Conservation (phyloP, 2,329 filamentous ascomycete genomes). For the Macrophomina tecta region DNA sequence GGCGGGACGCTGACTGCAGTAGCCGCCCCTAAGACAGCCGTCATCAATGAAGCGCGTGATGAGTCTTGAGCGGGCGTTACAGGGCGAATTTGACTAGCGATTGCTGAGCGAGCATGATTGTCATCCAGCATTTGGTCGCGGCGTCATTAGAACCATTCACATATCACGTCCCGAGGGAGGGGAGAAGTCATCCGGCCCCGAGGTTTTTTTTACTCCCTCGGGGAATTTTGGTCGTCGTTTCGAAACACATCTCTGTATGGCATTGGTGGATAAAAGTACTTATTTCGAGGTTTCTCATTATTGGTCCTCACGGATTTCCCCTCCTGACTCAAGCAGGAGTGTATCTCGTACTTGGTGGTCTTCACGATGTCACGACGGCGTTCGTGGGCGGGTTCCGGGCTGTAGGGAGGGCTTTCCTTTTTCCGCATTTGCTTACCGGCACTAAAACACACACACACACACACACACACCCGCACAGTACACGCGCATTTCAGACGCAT, state of each 20-base stretch:
- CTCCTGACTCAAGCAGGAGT: slow-evolving; percentile 7
- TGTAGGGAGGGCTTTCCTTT: slow-evolving; percentile 14
- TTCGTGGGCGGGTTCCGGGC: slow-evolving; percentile 21
- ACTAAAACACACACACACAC: not conserved
- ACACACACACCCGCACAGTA: not conserved
- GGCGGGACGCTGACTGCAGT: slow-evolving; percentile 34
- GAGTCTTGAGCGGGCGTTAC: slow-evolving; percentile 40
- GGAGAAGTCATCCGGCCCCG: not conserved
- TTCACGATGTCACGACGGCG: slow-evolving; percentile 28
- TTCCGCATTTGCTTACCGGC: slow-evolving; percentile 11
- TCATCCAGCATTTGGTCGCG: slow-evolving; percentile 27
- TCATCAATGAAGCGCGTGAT: slow-evolving; percentile 47
- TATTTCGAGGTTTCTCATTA: slow-evolving; percentile 24
- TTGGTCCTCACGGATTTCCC: slow-evolving; percentile 14
- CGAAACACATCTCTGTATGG: slow-evolving; percentile 23
- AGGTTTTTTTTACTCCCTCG: not conserved
- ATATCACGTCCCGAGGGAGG: slow-evolving; percentile 12
- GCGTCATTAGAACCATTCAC: slow-evolving; percentile 28
- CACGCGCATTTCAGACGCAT: not conserved
- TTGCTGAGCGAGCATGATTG: slow-evolving; percentile 28
- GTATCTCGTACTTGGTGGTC: slow-evolving; percentile 26
- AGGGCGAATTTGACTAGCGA: slow-evolving; percentile 24
- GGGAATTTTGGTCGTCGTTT: slow-evolving; percentile 20
- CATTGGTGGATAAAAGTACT: slow-evolving; percentile 27
- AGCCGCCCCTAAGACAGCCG: slow-evolving; percentile 37